Evolutionary conservation across 2,329 filamentous ascomycete species (phyloP).

Genomic region (Gnomoniopsis smithogilvyi): DNA sequence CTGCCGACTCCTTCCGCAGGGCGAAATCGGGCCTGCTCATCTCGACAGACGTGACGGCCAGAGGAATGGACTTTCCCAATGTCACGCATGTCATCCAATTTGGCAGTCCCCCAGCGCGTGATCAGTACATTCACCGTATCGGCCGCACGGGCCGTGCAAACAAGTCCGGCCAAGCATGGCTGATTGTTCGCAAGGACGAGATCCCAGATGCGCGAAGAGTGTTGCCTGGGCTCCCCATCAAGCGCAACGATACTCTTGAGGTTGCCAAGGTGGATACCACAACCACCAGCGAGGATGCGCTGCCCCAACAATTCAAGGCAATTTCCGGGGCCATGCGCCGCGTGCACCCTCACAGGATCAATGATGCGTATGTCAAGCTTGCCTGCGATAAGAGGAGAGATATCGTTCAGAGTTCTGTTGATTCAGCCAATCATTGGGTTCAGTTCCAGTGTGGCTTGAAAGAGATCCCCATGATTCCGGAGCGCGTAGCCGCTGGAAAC

Average conservation of each 20-base stretch:
- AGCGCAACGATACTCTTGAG: constrained; percentile 49
- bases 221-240: constrained; percentile 59
- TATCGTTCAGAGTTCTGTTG: constrained; percentile 36
- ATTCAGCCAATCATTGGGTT: constrained; percentile 53
- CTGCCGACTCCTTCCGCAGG: constrained; percentile 69
- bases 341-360: constrained; percentile 39
- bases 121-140: constrained; percentile 74
- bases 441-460: constrained; percentile 49
- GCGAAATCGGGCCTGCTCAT: constrained; percentile 64
- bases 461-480: constrained; percentile 40
- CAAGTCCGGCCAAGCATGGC: constrained; percentile 68
- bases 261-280: constrained; percentile 51
- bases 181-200: constrained; percentile 60
- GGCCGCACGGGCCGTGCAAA: constrained; percentile 75
- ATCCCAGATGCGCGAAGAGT: constrained; percentile 42
- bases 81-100: constrained; percentile 79
- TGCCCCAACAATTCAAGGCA: constrained; percentile 43
- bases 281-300: constrained; percentile 40
- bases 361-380: constrained; percentile 51
- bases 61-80: constrained; percentile 79
- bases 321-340: constrained; percentile 39
- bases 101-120: constrained; percentile 60
- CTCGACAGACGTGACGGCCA: constrained; percentile 76
- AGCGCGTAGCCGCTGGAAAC: constrained; percentile 24
- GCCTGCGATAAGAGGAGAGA: constrained; percentile 46